Conservation (phyloP, 768 basidiomycete species). For the Amanita rubescens region DNA sequence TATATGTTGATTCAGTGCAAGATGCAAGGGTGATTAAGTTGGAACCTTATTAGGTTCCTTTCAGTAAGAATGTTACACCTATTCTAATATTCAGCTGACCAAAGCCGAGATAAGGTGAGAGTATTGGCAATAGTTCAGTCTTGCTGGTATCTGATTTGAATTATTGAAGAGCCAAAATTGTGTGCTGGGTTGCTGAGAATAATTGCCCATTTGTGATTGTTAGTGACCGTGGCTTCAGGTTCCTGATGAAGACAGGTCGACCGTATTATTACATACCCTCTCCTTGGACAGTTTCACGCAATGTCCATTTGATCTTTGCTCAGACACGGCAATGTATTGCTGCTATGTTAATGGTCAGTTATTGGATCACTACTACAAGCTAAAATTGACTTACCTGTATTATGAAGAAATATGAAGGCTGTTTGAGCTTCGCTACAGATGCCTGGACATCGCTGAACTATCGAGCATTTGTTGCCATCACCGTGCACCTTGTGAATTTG, state of each 20-base stretch:
- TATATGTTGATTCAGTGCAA: too few relatives aligned
- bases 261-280: conserved; percentile 16
- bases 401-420: not conserved
- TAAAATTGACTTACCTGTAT: not conserved
- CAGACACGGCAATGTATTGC: conserved; percentile 10
- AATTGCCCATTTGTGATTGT: conserved; percentile 17
- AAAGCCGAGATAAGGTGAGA: conserved; percentile 17
- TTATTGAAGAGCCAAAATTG: conserved; percentile 13
- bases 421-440: not conserved
- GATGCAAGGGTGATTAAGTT: too few relatives aligned
- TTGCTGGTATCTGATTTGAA: not conserved
- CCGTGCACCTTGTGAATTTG: not conserved
- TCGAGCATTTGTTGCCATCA: conserved; percentile 8
- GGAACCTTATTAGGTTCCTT: too few relatives aligned
- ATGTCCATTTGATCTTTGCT: conserved; percentile 14
- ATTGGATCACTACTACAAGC: not conserved
- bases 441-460: conserved; percentile 10
- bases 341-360: not conserved
- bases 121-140: not conserved
- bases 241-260: conserved; percentile 20
- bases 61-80: too few relatives aligned
- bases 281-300: conserved; percentile 14
- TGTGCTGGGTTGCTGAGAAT: not conserved
- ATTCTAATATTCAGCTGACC: conserved; percentile 18
- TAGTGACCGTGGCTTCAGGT: conserved; percentile 14